A percentile compares a stretch with the other conserved stretches of the same genome.
phyloP scores from a whole-genome alignment of 1,284 basidiomycete genomes.

The Cryptococcus amylolentus region DNA sequence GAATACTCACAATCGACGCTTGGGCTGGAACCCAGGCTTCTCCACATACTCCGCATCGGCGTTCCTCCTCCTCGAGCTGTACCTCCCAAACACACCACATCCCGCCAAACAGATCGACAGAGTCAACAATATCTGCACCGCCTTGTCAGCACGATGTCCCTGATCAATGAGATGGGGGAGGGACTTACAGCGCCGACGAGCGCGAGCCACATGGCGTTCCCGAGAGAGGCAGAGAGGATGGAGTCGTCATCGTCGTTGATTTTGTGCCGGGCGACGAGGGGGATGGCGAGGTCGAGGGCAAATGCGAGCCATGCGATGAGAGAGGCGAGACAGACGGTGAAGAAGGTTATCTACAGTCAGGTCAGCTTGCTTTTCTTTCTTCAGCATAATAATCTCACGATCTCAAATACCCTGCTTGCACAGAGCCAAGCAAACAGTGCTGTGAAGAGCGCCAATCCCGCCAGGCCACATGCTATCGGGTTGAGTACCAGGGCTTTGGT shows the following conservation, averaged over 20 bases:
- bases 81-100: slow-evolving; percentile 39
- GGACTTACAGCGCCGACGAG: slow-evolving; percentile 38
- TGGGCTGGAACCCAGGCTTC: no score
- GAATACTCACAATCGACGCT: no score
- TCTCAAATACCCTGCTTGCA: slow-evolving; percentile 26
- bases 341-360: slow-evolving; percentile 22
- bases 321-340: slow-evolving; percentile 27
- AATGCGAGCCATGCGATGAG: slow-evolving; percentile 34
- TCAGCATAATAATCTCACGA: slow-evolving; percentile 24
- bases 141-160: background rate
- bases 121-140: background rate
- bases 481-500: slow-evolving; percentile 35
- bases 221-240: slow-evolving; percentile 26
- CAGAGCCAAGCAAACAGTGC: slow-evolving; percentile 35
- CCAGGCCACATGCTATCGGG: slow-evolving; percentile 36
- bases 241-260: slow-evolving; percentile 27
- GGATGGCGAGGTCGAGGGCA: slow-evolving; percentile 31
- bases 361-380: background rate
- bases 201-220: slow-evolving; percentile 40
- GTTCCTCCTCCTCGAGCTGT: slow-evolving; percentile 5
- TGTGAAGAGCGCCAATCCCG: slow-evolving; percentile 27
- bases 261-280: slow-evolving; percentile 28
- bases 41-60: no score
- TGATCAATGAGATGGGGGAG: background rate
- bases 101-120: slow-evolving; percentile 34